Conservation (phyloP, 345 rosid species). For the Syzygium jambos region DNA sequence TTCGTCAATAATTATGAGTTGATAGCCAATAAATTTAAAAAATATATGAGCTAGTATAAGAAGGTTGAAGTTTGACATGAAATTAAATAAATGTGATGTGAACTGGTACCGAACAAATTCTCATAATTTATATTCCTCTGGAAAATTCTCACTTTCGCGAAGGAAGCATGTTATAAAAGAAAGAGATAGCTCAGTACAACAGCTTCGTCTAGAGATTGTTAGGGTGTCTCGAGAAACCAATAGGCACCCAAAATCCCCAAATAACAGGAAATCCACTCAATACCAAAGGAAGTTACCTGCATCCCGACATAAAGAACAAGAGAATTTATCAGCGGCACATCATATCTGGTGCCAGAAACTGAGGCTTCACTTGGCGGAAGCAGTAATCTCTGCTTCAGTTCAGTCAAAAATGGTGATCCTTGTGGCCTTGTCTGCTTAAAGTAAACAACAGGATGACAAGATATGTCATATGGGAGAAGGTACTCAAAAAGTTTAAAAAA, state of each 20-base stretch:
- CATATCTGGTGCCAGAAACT: constrained; percentile 83
- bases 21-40: neutral
- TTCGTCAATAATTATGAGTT: neutral
- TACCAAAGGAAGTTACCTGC: constrained; percentile 50
- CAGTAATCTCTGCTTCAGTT: constrained; percentile 75
- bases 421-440: constrained; percentile 36
- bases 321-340: constrained; percentile 85
- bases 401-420: constrained; percentile 65
- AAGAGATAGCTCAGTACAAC: neutral
- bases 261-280: neutral
- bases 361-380: constrained; percentile 71
- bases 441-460: neutral
- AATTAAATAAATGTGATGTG: neutral
- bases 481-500: neutral
- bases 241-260: neutral
- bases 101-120: neutral
- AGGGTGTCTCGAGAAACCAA: neutral
- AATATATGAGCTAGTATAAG: neutral
- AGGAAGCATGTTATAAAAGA: neutral
- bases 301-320: constrained; percentile 96
- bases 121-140: neutral
- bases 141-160: neutral
- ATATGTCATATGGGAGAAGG: neutral
- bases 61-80: neutral
- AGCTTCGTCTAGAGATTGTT: neutral